These are phyloP conservation scores for Malassezia vespertilionis DNA, from an alignment of 1,284 basidiomycete species.

Conservation along the genomic window DNA sequence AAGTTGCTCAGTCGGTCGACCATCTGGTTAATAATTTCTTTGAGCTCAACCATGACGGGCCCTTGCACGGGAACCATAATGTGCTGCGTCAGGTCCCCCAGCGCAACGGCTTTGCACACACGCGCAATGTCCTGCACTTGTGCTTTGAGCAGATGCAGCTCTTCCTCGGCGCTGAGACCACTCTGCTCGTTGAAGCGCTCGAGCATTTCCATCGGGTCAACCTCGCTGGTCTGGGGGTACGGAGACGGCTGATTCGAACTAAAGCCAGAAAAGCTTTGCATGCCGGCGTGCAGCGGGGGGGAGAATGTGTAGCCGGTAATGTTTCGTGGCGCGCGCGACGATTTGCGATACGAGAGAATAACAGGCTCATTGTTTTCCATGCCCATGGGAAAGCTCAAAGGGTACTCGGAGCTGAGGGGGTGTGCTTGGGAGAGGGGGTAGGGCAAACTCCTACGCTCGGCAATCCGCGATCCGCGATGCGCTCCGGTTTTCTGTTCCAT, in stretches of 20 bases:
- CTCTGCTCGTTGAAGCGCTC: slow-evolving; percentile 43
- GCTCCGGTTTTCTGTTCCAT: background rate
- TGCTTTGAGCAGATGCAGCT: slow-evolving; percentile 68
- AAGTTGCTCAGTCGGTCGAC: slow-evolving; percentile 74
- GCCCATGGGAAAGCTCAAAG: slow-evolving; percentile 44
- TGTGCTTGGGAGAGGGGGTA: slow-evolving; percentile 41
- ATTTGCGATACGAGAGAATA: slow-evolving; percentile 24
- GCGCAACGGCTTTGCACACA: slow-evolving; percentile 89
- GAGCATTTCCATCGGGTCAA: slow-evolving; percentile 40
- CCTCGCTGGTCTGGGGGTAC: slow-evolving; percentile 7
- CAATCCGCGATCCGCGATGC: background rate
- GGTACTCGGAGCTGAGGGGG: slow-evolving; percentile 35
- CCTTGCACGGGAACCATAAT: slow-evolving; percentile 93
- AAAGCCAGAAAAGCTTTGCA: too few relatives aligned
- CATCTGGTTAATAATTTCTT: slow-evolving; percentile 97
- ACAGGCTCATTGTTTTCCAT: slow-evolving; percentile 42
- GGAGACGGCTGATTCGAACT: too few relatives aligned
- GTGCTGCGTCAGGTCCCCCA: slow-evolving; percentile 86
- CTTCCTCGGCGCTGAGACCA: slow-evolving; percentile 57
- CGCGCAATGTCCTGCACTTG: slow-evolving; percentile 82
- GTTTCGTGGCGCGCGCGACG: too few relatives aligned
- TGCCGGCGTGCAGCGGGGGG: too few relatives aligned
- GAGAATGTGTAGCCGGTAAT: too few relatives aligned
- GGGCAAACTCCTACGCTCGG: slow-evolving; percentile 22
- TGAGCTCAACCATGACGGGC: slow-evolving; percentile 90